These are phyloP conservation scores for Brassica juncea DNA, from an alignment of 345 rosid genomes.

Conservation along the genomic window DNA sequence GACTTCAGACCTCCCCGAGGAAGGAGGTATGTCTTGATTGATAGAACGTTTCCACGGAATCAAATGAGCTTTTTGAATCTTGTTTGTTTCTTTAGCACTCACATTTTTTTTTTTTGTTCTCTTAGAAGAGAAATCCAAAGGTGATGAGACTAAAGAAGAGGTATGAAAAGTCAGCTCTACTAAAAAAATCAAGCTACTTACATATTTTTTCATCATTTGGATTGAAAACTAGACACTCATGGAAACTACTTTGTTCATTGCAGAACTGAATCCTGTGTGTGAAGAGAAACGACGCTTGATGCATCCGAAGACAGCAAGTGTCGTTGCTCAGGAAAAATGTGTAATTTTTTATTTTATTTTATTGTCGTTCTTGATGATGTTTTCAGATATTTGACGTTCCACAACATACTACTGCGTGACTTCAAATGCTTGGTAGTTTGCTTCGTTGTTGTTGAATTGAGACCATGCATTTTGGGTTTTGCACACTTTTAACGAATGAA, in stretches of 20 bases:
- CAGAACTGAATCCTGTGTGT: slow-evolving; percentile 31
- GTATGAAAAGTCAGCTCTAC: slow-evolving; percentile 6
- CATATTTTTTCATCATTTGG: not conserved
- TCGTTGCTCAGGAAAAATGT: slow-evolving; percentile 7
- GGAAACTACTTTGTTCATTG: slow-evolving; percentile 15
- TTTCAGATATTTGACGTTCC: slow-evolving; percentile 11
- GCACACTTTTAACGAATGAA: not conserved
- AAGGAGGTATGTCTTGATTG: slow-evolving; percentile 63
- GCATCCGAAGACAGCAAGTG: slow-evolving; percentile 7
- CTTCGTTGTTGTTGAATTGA: slow-evolving; percentile 24
- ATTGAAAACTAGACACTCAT: slow-evolving; percentile 19
- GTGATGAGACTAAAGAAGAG: slow-evolving; percentile 41
- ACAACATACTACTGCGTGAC: slow-evolving; percentile 5
- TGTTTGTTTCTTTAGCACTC: not conserved
- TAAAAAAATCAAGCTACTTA: not conserved
- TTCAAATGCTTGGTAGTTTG: slow-evolving; percentile 21
- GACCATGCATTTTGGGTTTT: slow-evolving; percentile 7
- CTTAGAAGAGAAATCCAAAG: slow-evolving; percentile 37
- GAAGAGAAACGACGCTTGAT: slow-evolving; percentile 31
- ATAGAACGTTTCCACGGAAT: slow-evolving; percentile 4
- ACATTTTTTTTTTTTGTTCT: not conserved
- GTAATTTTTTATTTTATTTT: slow-evolving; percentile 18
- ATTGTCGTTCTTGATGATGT: slow-evolving; percentile 18
- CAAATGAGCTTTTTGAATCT: not conserved
- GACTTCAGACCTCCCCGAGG: slow-evolving; percentile 98